Evolutionary conservation across 495 filamentous ascomycete genomes (phyloP), one percentile per base, ranked within the genome.

Genomic region (Neurospora sp.): DNA sequence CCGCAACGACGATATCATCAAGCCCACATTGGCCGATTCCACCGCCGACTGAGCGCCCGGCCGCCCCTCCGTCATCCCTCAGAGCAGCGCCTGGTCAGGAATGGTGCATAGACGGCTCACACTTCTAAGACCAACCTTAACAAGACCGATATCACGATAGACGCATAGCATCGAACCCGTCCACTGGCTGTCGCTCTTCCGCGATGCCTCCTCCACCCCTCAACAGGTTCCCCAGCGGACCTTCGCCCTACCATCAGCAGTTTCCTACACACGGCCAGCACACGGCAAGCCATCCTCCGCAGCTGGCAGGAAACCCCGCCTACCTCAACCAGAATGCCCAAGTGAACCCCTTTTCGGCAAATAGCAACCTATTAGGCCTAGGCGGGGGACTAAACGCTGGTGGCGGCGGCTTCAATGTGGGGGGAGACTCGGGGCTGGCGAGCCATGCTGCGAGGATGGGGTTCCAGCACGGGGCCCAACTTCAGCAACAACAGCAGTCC

Each of bases 361-460:
- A 86, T 68, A 85, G 83, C 68, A 86, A 88, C 69, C 87, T 91
- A 3, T 81, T 88, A 45, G 89, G 86, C 8, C 89, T 93, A 72
- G 87, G 84, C 7, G 85, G 83, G 45, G 80, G 80, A 31, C 81
- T 85, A 69, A 80, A 78, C 53, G 83, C 78, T 71, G 83, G 78
- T 31, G 72, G 44, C 71, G 81, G 79, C 65, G 83, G 86, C 68
- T 85, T 90, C 70, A 86, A 81, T 27, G 87, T 90, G 74, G 89
- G 86, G 70, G 91, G 89, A 65, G 92, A 93, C 35, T 92, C 93
- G 3, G 93, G 94, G 1, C 87, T 98, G 45, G 94, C 88, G n/a
- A 94, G 93, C 80, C 92, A 95, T 80, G 94, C 92, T 39, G 94
- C 93, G 44, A 89, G 94, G 78, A 91, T 94, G 86, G 89, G 93